These are phyloP conservation scores for Candida argentea DNA, from an alignment of 805 yeast species.

Conservation along the genomic window DNA sequence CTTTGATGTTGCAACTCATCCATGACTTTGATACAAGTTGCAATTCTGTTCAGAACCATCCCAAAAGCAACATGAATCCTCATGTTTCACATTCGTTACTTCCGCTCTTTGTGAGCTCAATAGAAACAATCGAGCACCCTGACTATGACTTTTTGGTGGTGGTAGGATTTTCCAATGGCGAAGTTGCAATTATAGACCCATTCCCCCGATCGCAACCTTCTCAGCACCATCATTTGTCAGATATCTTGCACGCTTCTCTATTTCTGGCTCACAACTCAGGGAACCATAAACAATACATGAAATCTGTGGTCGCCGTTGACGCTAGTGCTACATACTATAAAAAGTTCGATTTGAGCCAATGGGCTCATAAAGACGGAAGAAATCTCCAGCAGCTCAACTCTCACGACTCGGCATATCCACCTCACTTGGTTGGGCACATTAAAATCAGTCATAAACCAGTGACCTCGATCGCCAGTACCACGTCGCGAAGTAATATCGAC, in stretches of 20 bases:
- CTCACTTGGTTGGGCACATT: constrained; percentile 42
- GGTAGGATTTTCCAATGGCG: constrained; percentile 61
- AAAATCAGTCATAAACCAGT: constrained; percentile 51
- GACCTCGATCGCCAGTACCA: constrained; percentile 32
- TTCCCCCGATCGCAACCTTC: constrained; percentile 5
- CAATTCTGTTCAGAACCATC: no score
- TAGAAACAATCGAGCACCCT: constrained; percentile 17
- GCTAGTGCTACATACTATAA: constrained; percentile 25
- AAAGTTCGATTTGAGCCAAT: constrained; percentile 25
- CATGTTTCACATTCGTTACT: constrained; percentile 4
- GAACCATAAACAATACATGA: constrained; percentile 6
- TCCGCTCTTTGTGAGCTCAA: constrained; percentile 11
- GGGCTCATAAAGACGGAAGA: constrained; percentile 6
- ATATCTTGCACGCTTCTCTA: constrained; percentile 2
- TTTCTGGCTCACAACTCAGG: constrained; percentile 1
- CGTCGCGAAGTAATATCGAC: constrained; percentile 9
- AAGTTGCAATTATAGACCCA: constrained; percentile 39
- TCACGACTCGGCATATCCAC: constrained; percentile 4
- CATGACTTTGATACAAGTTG: constrained; percentile 38
- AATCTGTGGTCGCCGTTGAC: constrained; percentile 15
- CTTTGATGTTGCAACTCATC: constrained; percentile 34
- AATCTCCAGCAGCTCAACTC: background rate
- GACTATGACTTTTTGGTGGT: constrained; percentile 36
- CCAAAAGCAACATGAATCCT: no score
- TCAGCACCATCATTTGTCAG: constrained; percentile 1